Conservation (phyloP, 1,284 basidiomycete genomes). For the Cutaneotrichosporon sp. region DNA sequence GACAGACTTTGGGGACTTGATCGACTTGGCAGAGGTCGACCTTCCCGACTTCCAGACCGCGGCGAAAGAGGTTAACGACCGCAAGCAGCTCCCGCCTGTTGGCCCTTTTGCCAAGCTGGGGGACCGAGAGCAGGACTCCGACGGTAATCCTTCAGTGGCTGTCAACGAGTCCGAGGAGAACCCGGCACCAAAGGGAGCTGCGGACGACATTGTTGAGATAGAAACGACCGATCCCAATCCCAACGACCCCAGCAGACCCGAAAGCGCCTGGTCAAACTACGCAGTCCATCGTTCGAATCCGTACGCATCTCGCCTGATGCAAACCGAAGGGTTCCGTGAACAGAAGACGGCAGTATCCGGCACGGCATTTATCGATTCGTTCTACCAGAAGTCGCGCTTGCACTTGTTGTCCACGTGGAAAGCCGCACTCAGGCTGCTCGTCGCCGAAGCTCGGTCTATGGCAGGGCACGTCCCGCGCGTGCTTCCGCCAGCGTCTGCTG, state of each 20-base stretch:
- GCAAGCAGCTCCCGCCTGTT: too few relatives aligned
- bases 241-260: conserved; percentile 48
- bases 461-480: conserved; percentile 16
- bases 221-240: conserved; percentile 5
- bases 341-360: conserved; percentile 70
- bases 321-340: conserved; percentile 74
- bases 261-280: conserved; percentile 51
- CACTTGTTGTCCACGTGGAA: conserved; percentile 94
- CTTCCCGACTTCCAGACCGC: not conserved
- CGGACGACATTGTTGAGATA: not conserved
- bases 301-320: conserved; percentile 68
- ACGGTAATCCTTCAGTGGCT: too few relatives aligned
- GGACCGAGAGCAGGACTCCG: too few relatives aligned
- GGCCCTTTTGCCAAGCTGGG: too few relatives aligned
- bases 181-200: too few relatives aligned
- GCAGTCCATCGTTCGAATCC: conserved; percentile 55
- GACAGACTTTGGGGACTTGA: conserved; percentile 1
- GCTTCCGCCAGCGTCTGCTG: conserved; percentile 25
- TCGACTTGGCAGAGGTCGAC: not conserved
- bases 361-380: conserved; percentile 79
- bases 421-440: conserved; percentile 74
- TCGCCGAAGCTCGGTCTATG: conserved; percentile 62
- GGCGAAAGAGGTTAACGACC: not conserved
- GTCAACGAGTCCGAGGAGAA: too few relatives aligned
- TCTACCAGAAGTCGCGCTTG: conserved; percentile 84